Conservation (phyloP, 2,329 filamentous ascomycete genomes). For the Fusarium nelsonii region DNA sequence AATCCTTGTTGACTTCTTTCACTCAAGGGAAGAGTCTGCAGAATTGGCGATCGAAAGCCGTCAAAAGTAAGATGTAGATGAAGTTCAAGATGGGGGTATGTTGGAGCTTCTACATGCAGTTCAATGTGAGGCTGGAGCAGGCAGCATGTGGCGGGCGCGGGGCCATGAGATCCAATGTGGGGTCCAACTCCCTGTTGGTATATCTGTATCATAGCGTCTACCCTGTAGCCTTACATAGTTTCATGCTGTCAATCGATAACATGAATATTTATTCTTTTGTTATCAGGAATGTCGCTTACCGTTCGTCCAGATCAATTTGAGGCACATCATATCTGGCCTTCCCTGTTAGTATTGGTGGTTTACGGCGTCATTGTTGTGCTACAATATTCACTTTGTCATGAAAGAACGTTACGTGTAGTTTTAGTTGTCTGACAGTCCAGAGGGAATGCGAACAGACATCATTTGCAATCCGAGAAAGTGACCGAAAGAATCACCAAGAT, state of each 20-base stretch:
- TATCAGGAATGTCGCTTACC: background rate
- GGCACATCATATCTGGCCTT: too few relatives aligned
- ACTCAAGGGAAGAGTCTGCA: background rate
- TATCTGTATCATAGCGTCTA: background rate
- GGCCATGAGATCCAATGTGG: slow-evolving; percentile 34
- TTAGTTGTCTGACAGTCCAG: too few relatives aligned
- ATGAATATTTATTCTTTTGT: background rate
- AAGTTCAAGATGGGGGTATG: slow-evolving; percentile 24
- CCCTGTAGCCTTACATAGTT: slow-evolving; percentile 15
- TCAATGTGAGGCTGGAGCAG: slow-evolving; percentile 46
- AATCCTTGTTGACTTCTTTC: background rate
- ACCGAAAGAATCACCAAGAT: background rate
- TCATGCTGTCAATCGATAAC: background rate
- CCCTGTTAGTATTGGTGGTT: background rate
- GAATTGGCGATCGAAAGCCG: slow-evolving; percentile 7
- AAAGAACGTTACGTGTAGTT: too few relatives aligned
- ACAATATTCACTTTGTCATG: too few relatives aligned
- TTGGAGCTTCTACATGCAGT: slow-evolving; percentile 25
- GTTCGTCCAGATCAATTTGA: background rate
- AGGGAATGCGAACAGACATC: too few relatives aligned
- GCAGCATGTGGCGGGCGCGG: slow-evolving; percentile 44
- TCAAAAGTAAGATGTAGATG: slow-evolving; percentile 13
- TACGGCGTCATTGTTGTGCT: too few relatives aligned
- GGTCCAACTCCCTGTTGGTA: background rate
- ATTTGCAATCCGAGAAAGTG: background rate